Evolutionary conservation across 1,139 yeast species (phyloP).

Genomic region (Saccharomyces hybrid): DNA sequence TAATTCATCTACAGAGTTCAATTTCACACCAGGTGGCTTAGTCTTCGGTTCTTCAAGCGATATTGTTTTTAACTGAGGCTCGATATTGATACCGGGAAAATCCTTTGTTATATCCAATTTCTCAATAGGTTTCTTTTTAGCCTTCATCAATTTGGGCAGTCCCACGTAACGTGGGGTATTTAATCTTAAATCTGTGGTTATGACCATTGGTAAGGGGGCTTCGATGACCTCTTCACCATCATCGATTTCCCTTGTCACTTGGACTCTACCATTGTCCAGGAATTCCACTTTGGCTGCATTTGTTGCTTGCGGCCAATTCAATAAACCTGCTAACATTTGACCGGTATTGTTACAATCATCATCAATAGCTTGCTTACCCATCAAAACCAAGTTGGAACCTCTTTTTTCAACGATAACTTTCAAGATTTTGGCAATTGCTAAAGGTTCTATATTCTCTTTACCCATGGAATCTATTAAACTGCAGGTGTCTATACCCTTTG

Average conservation of each 20-base stretch:
- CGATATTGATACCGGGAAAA: slow-evolving; percentile 52
- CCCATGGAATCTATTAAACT: slow-evolving; percentile 77
- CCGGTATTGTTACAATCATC: slow-evolving; percentile 96
- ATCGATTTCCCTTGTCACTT: slow-evolving; percentile 86
- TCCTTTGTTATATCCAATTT: slow-evolving; percentile 56
- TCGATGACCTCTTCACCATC: slow-evolving; percentile 85
- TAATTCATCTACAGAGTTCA: slow-evolving; percentile 73
- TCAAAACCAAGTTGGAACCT: slow-evolving; percentile 65
- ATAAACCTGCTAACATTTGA: slow-evolving; percentile 88
- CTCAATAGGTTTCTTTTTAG: slow-evolving; percentile 84
- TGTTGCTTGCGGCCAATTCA: slow-evolving; percentile 97
- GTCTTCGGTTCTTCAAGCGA: slow-evolving; percentile 80
- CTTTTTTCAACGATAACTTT: slow-evolving; percentile 65
- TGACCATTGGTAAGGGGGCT: slow-evolving; percentile 73
- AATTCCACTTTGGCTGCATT: slow-evolving; percentile 80
- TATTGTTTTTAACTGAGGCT: slow-evolving; percentile 58
- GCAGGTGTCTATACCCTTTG: slow-evolving; percentile 87
- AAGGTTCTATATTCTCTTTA: slow-evolving; percentile 62
- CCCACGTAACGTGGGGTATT: slow-evolving; percentile 93
- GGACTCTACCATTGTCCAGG: slow-evolving; percentile 45
- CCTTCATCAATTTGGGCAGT: slow-evolving; percentile 94
- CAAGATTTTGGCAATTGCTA: slow-evolving; percentile 80
- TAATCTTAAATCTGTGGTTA: slow-evolving; percentile 87
- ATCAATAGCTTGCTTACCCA: slow-evolving; percentile 96
- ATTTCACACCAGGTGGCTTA: slow-evolving; percentile 76